Evolutionary conservation across 345 rosid species (phyloP), one percentile per base, ranked within the genome.

Genomic region (Citrus trifoliata): DNA sequence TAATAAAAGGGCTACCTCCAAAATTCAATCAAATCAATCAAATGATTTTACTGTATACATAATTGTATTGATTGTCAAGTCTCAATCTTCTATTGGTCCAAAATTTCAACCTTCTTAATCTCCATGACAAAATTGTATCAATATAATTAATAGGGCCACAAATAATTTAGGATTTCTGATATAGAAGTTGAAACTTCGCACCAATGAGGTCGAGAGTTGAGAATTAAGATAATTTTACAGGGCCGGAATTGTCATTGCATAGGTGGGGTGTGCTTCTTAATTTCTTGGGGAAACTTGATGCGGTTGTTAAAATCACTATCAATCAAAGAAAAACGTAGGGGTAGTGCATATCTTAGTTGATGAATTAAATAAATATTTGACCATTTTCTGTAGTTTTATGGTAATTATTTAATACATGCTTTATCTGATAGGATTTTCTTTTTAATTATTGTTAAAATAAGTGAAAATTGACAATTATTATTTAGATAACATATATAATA

Each of bases 361-460:
- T 71, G 59, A 21, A 82, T 74, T 77, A 70, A 77, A 77, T 74
- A 71, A 75, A 71, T 33, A 70, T 72, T 85, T 82, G 83, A 82
- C 82, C 78, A 65, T 53, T 60, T 1, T 30, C n/a, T 74, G 77
- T 72, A 42, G 18, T 42, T 76, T 67, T 28, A 7, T 25, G 4
- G 25, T 67, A 5, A 25, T 30, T 27, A 21, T 55, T 13, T 9
- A 69, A 7, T n/a, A 6, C 14, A 38, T 14, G 32, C 71, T 51
- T 66, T 66, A 60, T 78, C 77, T 38, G 59, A 78, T 10, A 69
- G 38, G 78, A 80, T 42, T 46, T 46, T 46, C 18, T 46, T 46
- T 46, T 46, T 46, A 46, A 46, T 46, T 46, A 46, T 13, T 46
- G 51, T 46, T 46, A 13, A 46, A 46, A 0, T 46, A 46, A 46